Percentiles rank a stretch among this genome's conserved stretches.
phyloP scores from a whole-genome alignment of 1,284 basidiomycete genomes.

The Rhodotorula glutinis region DNA sequence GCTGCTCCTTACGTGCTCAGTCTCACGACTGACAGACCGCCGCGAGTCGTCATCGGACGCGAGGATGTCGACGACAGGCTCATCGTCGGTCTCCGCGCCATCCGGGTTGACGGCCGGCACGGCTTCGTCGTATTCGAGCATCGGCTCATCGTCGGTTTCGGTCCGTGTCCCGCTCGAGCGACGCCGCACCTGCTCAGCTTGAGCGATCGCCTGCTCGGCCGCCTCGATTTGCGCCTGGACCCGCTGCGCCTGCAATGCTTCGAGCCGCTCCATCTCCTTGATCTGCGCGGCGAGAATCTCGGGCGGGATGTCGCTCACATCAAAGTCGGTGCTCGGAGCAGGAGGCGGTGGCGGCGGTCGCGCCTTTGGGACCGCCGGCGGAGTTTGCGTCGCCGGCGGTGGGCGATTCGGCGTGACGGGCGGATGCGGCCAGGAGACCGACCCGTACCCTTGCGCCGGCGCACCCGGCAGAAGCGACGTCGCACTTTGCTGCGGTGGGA shows the following conservation, averaged over 20 bases:
- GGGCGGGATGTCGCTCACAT: background rate
- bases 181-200: background rate
- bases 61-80: background rate
- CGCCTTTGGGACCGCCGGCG: background rate
- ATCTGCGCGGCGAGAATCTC: background rate
- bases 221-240: background rate
- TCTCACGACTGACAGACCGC: no score
- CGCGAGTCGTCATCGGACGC: background rate
- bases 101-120: background rate
- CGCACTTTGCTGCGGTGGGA: background rate
- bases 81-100: background rate
- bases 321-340: constrained; percentile 1
- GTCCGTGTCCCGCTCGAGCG: background rate
- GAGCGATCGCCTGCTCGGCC: background rate
- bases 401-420: no score
- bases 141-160: background rate
- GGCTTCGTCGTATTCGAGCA: background rate
- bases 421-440: no score
- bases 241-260: background rate
- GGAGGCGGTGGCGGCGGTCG: no score
- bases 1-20: no score
- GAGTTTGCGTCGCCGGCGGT: no score
- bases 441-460: no score
- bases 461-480: background rate
- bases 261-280: background rate